Base-by-base conservation (phyloP, 805 yeast species). In the Huiozyma naganishii region DNA sequence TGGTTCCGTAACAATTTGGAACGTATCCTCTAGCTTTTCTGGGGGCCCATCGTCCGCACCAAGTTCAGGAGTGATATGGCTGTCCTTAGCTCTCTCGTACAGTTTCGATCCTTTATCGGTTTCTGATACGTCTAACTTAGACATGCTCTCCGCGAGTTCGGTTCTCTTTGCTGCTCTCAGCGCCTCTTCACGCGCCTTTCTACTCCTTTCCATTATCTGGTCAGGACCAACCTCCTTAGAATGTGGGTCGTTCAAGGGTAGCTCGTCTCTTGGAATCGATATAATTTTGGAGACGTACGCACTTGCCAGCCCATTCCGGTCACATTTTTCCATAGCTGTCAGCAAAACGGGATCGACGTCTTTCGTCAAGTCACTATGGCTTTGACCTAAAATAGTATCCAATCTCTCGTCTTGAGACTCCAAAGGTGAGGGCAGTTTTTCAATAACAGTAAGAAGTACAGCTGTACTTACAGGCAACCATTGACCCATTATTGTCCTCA, bases 381-480 rank as follows among this genome's bases (percentile, higher is more conserved):
- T 42, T 34, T 74, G 71, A 2, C 77, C 70, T 11, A 74, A 75
- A 38, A 92, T 62, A 10, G 74, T 74, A 8, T 80, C 82, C 48
- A 86, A 74, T 50, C 97, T 74, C 32, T 72, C 76, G 23, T 63
- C 64, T 61, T 92, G 99, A 0, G 97, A 84, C 1, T 59, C 68
- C 5, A 72, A 54, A 1, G 98, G 98, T 6, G 94, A 83, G 0
- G 97, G 96, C 40, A 92, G 62, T 48, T 77, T 76, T 46, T 87
- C 92, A 30, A 89, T 80, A 5, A 90, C 95, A 1, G 95, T 79
- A 7, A 92, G 71, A 29, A 92, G 65, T 7, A 90, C 74, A 0
- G 97, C 85, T 34, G 84, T 80, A 27, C 97, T 83, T 5, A 92
- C 76, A 0, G 99, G 97, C 23, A 92, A 67, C 97, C 98, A 92